Conservation (phyloP, 2,329 filamentous ascomycete genomes). For the Fusarium lyarnte region DNA sequence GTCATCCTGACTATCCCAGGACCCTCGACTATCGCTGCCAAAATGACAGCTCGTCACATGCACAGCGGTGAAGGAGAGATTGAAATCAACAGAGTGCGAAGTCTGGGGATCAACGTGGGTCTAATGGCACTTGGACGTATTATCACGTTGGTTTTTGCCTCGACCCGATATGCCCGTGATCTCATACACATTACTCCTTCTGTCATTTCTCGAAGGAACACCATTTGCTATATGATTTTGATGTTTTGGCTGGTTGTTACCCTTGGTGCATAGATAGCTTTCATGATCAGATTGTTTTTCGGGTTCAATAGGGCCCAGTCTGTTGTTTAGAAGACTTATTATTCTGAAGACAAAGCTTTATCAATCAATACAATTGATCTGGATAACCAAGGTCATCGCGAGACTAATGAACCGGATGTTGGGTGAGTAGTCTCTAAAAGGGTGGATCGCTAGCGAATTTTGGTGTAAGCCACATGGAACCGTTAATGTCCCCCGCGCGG, state of each 20-base stretch:
- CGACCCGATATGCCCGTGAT: too few relatives aligned
- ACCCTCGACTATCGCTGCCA: neutral
- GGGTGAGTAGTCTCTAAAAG: neutral
- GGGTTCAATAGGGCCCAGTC: neutral
- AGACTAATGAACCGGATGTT: neutral
- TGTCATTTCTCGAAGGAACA: neutral
- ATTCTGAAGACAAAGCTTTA: neutral
- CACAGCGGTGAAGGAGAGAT: neutral
- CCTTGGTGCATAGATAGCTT: neutral
- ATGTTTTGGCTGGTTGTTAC: neutral
- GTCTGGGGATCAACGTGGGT: neutral
- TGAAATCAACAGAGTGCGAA: neutral
- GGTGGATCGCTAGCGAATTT: neutral
- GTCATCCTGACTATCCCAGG: neutral
- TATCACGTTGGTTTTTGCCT: neutral
- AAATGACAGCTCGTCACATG: neutral
- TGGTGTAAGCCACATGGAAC: neutral
- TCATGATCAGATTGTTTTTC: neutral
- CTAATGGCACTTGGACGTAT: neutral
- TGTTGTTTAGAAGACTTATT: neutral
- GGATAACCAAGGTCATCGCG: neutral
- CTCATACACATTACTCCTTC: neutral
- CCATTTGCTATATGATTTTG: neutral
- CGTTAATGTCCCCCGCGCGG: neutral
- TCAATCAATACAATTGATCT: neutral